Evolutionary conservation across 495 filamentous ascomycete genomes (phyloP), one percentile per base, ranked within the genome.

Genomic region (Penicillium dipodomyicola): DNA sequence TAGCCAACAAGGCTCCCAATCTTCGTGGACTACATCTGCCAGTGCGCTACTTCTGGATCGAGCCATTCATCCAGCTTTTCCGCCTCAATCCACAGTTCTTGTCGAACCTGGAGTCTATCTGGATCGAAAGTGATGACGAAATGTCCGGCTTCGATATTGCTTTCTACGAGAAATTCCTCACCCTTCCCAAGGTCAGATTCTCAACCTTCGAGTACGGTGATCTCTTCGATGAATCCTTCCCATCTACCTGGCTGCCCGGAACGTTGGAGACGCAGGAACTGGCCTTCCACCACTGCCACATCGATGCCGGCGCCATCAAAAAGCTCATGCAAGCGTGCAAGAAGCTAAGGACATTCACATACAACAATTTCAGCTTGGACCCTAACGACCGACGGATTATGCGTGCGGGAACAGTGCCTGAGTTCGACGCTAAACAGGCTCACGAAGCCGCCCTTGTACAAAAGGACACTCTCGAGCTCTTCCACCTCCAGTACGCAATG

Each of bases 1-100:
- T 67, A 5, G 11, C 60, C 35, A 64, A 40, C 35, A 59, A 61
- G 30, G 60, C 66, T 1, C 66, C 68, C 1, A 71, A 71, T 45
- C 37, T 71, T 39, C 58, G 54, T 14, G 6, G n/a, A 5, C 50
- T 71, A 11, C 44, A 17, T 46, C 19, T 71, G 1, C 52, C 62
- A 3, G 60, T 52, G 2, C 47, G 39, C 14, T 14, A 57, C 14
- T 22, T 57, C 15, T 59, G 22, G 29, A 52, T 32, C 43, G 40
- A 54, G 8, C 57, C 63, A 10, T 17, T 65, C 12, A 20, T n/a
- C 30, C 15, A 52, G 14, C 56, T 71, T 12, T 65, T 64, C 15
- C 20, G 6, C 12, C 59, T 23, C 22, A 32, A 62, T 19, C 65
- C 65, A 19, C 49, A 57, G 10, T 52, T 65, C 9, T 23, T 70